phyloP scores from a whole-genome alignment of 768 basidiomycete genomes.

The Daedalea quercina region DNA sequence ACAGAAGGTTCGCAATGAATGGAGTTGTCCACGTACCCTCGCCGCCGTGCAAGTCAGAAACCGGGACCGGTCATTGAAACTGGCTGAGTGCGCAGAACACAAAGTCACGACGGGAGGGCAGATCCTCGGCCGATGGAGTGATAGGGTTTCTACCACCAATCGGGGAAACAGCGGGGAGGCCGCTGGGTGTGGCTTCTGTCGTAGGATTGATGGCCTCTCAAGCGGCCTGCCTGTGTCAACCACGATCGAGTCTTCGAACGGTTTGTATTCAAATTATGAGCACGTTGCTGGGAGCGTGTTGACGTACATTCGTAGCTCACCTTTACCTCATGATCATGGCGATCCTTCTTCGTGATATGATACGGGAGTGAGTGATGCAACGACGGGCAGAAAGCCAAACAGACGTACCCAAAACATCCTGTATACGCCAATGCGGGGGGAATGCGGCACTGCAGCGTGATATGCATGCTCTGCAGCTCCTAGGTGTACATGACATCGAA shows the following conservation, averaged over 20 bases:
- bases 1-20: background rate
- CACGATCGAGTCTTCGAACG: background rate
- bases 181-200: background rate
- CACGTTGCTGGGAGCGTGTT: background rate
- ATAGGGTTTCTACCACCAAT: background rate
- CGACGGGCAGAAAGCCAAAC: background rate
- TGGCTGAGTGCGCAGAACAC: background rate
- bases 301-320: background rate
- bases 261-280: background rate
- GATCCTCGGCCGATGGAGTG: background rate
- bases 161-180: background rate
- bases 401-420: too few species aligned
- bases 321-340: background rate
- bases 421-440: too few species aligned
- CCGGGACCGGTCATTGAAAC: background rate
- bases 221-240: background rate
- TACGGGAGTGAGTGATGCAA: background rate
- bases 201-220: background rate
- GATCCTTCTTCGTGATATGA: background rate
- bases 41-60: background rate
- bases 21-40: background rate
- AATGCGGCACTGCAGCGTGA: too few species aligned
- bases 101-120: background rate
- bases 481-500: too few species aligned
- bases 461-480: too few species aligned